These are phyloP conservation scores for Kwoniella shandongensis DNA, from an alignment of 768 basidiomycete species.

Conservation along the genomic window DNA sequence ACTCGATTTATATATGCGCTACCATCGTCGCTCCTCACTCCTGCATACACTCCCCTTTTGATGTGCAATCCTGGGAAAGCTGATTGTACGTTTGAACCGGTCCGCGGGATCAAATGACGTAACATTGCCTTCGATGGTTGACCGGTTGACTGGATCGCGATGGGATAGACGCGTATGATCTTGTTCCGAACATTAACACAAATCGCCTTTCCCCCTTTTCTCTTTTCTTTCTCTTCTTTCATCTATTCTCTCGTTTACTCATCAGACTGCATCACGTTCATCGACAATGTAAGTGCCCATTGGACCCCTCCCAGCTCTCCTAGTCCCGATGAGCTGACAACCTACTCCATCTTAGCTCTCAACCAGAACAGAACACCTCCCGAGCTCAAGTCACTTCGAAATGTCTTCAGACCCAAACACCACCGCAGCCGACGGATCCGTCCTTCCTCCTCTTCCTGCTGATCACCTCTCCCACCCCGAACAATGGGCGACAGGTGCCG, in stretches of 20 bases:
- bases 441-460: slow-evolving; percentile 38
- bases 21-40: no score
- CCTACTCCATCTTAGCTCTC: neutral
- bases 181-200: slow-evolving; percentile 2
- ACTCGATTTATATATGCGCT: no score
- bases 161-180: slow-evolving; percentile 23
- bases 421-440: slow-evolving; percentile 20
- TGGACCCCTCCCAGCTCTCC: no score
- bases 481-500: slow-evolving; percentile 45
- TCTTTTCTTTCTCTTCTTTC: neutral
- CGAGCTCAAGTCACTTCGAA: neutral
- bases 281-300: no score
- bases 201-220: slow-evolving; percentile 2
- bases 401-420: neutral
- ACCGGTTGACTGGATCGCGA: slow-evolving; percentile 4
- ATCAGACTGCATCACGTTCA: no score
- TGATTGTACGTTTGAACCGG: no score
- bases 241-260: no score
- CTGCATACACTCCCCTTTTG: no score
- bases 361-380: neutral
- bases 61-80: no score
- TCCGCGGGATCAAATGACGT: slow-evolving; percentile 17
- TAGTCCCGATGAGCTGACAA: neutral
- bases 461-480: slow-evolving; percentile 50
- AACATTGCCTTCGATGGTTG: neutral